Percentiles rank a stretch among this genome's conserved stretches.
These are phyloP conservation scores for Fusarium irregulare DNA, from an alignment of 2,329 filamentous ascomycete species.

Conservation along the genomic window DNA sequence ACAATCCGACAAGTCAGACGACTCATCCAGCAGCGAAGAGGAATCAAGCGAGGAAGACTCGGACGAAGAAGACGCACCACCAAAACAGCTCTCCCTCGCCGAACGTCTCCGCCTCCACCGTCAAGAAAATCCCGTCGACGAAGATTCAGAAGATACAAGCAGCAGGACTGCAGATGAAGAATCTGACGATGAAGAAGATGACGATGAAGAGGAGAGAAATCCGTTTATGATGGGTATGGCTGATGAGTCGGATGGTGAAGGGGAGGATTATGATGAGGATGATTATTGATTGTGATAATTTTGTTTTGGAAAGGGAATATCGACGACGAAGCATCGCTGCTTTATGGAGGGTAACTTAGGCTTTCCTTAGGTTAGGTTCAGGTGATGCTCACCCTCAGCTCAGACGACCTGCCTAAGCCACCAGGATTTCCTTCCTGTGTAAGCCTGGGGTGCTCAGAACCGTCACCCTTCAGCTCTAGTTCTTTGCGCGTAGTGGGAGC, in stretches of 20 bases:
- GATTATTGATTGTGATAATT: constrained; percentile 7
- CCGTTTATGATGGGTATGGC: constrained; percentile 51
- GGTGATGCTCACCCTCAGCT: no score
- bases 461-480: no score
- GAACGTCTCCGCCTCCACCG: constrained; percentile 36
- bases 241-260: constrained; percentile 49
- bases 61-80: constrained; percentile 29
- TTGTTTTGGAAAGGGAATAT: no score
- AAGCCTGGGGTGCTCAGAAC: no score
- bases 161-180: constrained; percentile 36
- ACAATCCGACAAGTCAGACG: neutral
- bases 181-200: constrained; percentile 38
- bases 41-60: neutral
- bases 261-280: constrained; percentile 36
- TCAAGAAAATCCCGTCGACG: constrained; percentile 33
- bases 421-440: no score
- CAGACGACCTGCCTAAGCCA: no score
- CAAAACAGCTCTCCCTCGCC: constrained; percentile 25
- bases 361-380: no score
- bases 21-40: neutral
- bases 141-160: constrained; percentile 23
- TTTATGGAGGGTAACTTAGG: no score
- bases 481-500: no score
- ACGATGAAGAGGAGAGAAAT: constrained; percentile 40
- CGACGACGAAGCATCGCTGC: no score